Evolutionary conservation across 2,329 filamentous ascomycete genomes (phyloP).

Genomic region (Hymenoscyphus linearis): DNA sequence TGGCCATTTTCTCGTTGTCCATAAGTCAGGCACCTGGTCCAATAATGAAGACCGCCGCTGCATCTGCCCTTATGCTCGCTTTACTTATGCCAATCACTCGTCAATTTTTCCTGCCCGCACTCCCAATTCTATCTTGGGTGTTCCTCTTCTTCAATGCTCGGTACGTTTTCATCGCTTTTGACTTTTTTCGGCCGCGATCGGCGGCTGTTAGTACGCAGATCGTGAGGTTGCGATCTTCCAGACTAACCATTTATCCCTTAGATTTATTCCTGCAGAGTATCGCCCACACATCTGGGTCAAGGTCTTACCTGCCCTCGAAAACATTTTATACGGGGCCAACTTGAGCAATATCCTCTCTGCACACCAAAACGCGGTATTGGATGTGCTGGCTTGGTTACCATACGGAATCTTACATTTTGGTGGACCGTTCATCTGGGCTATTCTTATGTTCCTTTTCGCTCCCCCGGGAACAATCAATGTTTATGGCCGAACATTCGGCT

Average conservation of each 20-base stretch:
- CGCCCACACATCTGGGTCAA: constrained; percentile 93
- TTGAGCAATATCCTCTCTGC: constrained; percentile 92
- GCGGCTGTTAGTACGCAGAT: constrained; percentile 7
- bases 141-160: constrained; percentile 72
- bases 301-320: constrained; percentile 88
- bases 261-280: constrained; percentile 84
- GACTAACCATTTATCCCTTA: constrained; percentile 35
- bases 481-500: constrained; percentile 83
- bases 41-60: constrained; percentile 67
- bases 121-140: constrained; percentile 80
- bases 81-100: constrained; percentile 77
- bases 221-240: constrained; percentile 1
- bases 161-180: constrained; percentile 50
- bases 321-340: constrained; percentile 93
- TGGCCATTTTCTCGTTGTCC: constrained; percentile 77
- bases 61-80: constrained; percentile 61
- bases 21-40: constrained; percentile 77
- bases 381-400: constrained; percentile 86
- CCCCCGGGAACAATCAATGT: constrained; percentile 80
- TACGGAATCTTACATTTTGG: constrained; percentile 91
- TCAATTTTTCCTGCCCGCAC: constrained; percentile 85
- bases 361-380: constrained; percentile 76
- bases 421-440: constrained; percentile 72
- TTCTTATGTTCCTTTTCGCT: constrained; percentile 79
- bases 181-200: constrained; percentile 10